Evolutionary conservation across 495 filamentous ascomycete genomes (phyloP).

Genomic region (Clavariopsis aquatica): DNA sequence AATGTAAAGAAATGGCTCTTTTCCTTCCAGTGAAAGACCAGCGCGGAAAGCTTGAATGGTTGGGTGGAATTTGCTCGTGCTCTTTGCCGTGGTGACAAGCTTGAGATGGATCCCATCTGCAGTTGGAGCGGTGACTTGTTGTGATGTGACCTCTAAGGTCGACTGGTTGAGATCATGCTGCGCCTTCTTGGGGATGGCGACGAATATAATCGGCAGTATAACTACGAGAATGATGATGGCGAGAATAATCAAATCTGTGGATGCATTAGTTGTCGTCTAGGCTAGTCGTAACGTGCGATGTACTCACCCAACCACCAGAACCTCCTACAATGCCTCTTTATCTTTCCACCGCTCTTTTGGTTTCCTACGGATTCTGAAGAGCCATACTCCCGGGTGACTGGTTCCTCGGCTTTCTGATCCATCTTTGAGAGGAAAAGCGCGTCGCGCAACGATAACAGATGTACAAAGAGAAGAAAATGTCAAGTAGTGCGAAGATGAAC

Average conservation of each 20-base stretch:
- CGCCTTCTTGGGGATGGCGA: constrained; percentile 71
- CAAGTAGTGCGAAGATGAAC: neutral
- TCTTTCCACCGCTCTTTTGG: constrained; percentile 37
- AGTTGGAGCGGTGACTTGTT: constrained; percentile 61
- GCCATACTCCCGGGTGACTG: constrained; percentile 11
- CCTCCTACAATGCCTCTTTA: constrained; percentile 53
- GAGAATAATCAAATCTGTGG: constrained; percentile 60
- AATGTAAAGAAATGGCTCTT: constrained; percentile 61
- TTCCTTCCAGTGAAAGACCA: constrained; percentile 53
- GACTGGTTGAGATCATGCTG: constrained; percentile 68
- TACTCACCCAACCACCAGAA: constrained; percentile 66
- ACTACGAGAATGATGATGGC: constrained; percentile 58
- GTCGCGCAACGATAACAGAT: neutral
- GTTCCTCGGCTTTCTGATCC: constrained; percentile 21
- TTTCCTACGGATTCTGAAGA: neutral
- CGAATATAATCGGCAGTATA: constrained; percentile 67
- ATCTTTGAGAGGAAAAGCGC: constrained; percentile 12
- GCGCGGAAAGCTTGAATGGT: constrained; percentile 59
- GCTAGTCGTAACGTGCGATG: neutral
- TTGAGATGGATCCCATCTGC: constrained; percentile 59
- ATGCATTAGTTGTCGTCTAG: neutral
- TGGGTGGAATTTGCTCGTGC: constrained; percentile 54
- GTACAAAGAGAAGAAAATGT: neutral
- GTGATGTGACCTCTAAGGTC: constrained; percentile 58
- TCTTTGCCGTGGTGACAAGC: constrained; percentile 53